Percentiles rank a stretch among this genome's conserved stretches.
Conservation (phyloP, 176 grass and related monocot genomes). For the Themeda triandra region DNA sequence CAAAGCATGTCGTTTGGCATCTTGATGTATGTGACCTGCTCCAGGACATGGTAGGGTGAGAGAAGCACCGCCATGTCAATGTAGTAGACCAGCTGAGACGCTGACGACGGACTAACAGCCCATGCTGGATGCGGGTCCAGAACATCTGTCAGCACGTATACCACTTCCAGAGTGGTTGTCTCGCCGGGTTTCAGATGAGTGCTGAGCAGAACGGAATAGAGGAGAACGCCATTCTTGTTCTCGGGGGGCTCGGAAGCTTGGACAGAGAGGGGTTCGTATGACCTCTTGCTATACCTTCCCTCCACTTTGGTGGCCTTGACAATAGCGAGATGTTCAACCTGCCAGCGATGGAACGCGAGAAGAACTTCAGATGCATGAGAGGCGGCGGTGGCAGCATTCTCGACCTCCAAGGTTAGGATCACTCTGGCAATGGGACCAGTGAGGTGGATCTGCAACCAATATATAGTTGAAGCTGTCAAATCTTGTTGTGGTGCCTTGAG, state of each 20-base stretch:
- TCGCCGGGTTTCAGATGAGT: slow-evolving; percentile 53
- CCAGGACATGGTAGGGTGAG: slow-evolving; percentile 64
- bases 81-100: slow-evolving; percentile 83
- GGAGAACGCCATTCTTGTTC: slow-evolving; percentile 32
- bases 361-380: slow-evolving; percentile 53
- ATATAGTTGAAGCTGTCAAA: too few species aligned
- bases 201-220: slow-evolving; percentile 67
- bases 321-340: slow-evolving; percentile 64
- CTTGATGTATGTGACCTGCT: slow-evolving; percentile 67
- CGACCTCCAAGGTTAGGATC: slow-evolving; percentile 43
- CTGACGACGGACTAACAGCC: slow-evolving; percentile 62
- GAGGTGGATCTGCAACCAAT: background rate
- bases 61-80: slow-evolving; percentile 61
- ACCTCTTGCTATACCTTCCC: slow-evolving; percentile 56
- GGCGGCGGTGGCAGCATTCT: slow-evolving; percentile 49
- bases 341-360: slow-evolving; percentile 58
- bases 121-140: slow-evolving; percentile 78
- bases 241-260: slow-evolving; percentile 12
- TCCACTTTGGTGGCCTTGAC: slow-evolving; percentile 58
- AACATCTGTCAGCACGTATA: slow-evolving; percentile 61
- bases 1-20: slow-evolving; percentile 57
- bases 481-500: too few species aligned
- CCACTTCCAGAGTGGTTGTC: slow-evolving; percentile 46
- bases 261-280: slow-evolving; percentile 34
- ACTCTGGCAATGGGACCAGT: background rate